Base-by-base conservation (phyloP, 1,284 basidiomycete species). In the Somion occarium region DNA sequence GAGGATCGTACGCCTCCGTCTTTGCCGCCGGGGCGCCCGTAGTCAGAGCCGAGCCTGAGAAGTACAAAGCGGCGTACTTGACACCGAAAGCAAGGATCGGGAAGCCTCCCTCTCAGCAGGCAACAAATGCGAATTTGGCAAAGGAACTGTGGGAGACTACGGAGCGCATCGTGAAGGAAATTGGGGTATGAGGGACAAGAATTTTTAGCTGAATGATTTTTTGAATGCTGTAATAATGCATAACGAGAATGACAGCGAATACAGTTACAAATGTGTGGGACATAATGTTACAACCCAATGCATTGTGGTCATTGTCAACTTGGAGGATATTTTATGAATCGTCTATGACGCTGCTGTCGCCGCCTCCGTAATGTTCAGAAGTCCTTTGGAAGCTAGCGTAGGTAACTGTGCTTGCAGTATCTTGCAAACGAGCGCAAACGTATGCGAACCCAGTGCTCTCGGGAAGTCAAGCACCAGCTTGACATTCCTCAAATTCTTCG, bases 21-120 rank as follows among this genome's bases (percentile, higher is more conserved):
- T 70, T 78, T 48, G 77, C 75, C 2, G 75, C 76, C 1, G 73
- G 70, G 5, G 62, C 70, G 0, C 53, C 60, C 2, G 61, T 79
- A 2, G 56, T 52, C 3, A 48, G 27, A 23, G 58, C 62, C 4
- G 56, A 73, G 18, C 56, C 63, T 18, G 64, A 67, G 20, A 69
- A 64, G 47, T 78, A 71, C 55, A 70, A 66, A 46, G 75, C 73
- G 1, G 64, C 60, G 15, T 78, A 73, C 56, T 49, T 79, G 3
- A 53, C 62, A 23, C 73, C 73, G 3, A 63, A 68, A 3, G 70
- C 68, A 3, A 58, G 57, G 25, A 48, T 76, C 0, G 45, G 38
- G 3, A 38, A 56, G 4, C 55, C 64, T 1, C 59, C 61, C 3
- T n/a, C n/a, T n/a, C 53, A 64, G 2, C 59, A 59, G 24, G 67